phyloP scores from a whole-genome alignment of 2,329 filamentous ascomycete species.

The Arthrobotrys entomopaga region DNA sequence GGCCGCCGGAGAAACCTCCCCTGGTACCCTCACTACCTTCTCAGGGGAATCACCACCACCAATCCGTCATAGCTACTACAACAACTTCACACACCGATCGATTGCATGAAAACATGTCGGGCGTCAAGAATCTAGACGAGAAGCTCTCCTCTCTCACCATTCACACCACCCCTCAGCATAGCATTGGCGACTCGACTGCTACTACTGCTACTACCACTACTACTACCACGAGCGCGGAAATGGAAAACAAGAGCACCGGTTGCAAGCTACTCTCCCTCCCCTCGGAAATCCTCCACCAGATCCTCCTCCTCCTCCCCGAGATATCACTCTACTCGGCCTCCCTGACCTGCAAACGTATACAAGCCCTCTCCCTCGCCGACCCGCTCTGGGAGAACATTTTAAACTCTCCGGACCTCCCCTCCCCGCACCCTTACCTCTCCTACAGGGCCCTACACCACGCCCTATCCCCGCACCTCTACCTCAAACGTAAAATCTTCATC shows the following conservation, averaged over 20 bases:
- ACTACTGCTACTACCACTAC: conserved; percentile 21
- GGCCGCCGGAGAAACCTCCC: conserved; percentile 12
- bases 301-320: conserved; percentile 39
- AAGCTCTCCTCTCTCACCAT: conserved; percentile 4
- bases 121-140: neutral
- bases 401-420: conserved; percentile 47
- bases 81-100: conserved; percentile 9
- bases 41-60: neutral
- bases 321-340: conserved; percentile 52
- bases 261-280: conserved; percentile 34
- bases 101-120: conserved; percentile 18
- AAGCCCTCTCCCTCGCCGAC: conserved; percentile 38
- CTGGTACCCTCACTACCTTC: neutral
- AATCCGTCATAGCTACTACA: neutral
- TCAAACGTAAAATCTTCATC: conserved; percentile 57
- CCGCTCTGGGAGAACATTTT: conserved; percentile 53
- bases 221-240: neutral
- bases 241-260: neutral
- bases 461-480: conserved; percentile 57
- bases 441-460: conserved; percentile 56
- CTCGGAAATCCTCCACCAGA: conserved; percentile 45
- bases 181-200: conserved; percentile 11
- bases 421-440: conserved; percentile 56
- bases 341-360: conserved; percentile 36
- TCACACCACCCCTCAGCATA: neutral